phyloP scores from a whole-genome alignment of 306 rosid genomes.

The Cucurbita argyrosperma region DNA sequence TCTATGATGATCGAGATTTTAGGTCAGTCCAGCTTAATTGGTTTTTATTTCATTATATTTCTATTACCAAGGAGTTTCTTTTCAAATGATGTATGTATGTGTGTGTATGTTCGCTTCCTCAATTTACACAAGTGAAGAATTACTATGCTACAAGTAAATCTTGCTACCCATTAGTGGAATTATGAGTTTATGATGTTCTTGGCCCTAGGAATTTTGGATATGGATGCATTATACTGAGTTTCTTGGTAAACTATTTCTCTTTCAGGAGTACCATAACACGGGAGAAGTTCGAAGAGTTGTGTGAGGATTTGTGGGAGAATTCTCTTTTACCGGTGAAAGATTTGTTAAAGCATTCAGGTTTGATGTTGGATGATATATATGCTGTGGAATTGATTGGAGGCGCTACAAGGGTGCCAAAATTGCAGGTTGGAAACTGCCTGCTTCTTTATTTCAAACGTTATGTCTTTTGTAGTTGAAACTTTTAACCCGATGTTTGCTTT shows the following conservation, averaged over 20 bases:
- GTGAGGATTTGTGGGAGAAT: constrained; percentile 84
- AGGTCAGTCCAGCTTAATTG: constrained; percentile 29
- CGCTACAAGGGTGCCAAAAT: constrained; percentile 87
- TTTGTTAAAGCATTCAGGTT: constrained; percentile 54
- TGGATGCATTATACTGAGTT: background rate
- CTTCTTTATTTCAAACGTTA: constrained; percentile 8
- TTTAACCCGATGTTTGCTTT: background rate
- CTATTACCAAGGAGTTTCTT: background rate
- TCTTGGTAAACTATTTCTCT: background rate
- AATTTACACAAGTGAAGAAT: background rate
- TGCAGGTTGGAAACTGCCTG: constrained; percentile 54
- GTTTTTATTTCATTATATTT: background rate
- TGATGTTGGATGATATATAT: constrained; percentile 51
- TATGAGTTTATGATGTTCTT: background rate
- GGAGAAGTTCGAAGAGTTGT: constrained; percentile 88
- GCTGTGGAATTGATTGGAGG: constrained; percentile 98
- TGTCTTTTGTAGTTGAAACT: background rate
- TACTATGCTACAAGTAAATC: background rate
- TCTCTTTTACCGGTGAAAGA: constrained; percentile 68
- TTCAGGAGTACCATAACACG: constrained; percentile 86
- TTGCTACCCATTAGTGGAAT: background rate
- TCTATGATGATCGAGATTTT: constrained; percentile 72
- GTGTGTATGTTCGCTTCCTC: background rate
- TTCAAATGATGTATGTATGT: no score
- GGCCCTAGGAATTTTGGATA: background rate